Percentiles rank a stretch among this genome's conserved stretches.
phyloP scores from a whole-genome alignment of 192 early-diverging fungal species.

The Gonapodya sp. region DNA sequence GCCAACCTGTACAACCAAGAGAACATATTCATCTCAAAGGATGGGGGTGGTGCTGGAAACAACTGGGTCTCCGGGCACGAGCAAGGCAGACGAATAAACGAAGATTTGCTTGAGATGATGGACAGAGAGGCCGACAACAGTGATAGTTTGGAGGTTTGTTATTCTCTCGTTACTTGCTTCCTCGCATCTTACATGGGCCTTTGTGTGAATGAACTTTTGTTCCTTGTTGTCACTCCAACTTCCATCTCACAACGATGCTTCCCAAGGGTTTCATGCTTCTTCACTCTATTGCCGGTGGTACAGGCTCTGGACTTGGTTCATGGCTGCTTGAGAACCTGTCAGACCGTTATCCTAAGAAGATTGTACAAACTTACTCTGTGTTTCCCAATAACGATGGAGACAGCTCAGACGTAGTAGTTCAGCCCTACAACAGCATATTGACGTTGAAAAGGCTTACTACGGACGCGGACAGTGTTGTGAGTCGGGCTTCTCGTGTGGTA shows the following conservation, averaged over 20 bases:
- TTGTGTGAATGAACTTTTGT: background rate
- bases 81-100: conserved; percentile 74
- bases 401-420: conserved; percentile 87
- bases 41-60: conserved; percentile 95
- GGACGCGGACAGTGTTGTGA: conserved; percentile 88
- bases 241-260: background rate
- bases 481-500: conserved; percentile 7
- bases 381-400: conserved; percentile 92
- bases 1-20: conserved; percentile 95
- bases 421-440: conserved; percentile 95
- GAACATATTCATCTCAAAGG: conserved; percentile 84
- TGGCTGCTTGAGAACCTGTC: conserved; percentile 85
- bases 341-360: conserved; percentile 93
- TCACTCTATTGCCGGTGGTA: conserved; percentile 97
- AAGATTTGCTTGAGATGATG: conserved; percentile 93
- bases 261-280: conserved; percentile 82
- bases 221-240: background rate
- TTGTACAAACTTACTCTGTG: conserved; percentile 95
- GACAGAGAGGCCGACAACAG: conserved; percentile 92
- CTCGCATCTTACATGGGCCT: background rate
- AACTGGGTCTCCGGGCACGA: conserved; percentile 91
- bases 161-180: background rate
- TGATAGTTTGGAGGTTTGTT: conserved; percentile 74
- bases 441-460: conserved; percentile 80
- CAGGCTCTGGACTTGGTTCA: conserved; percentile 92